Conservation (phyloP, 371 early-diverging fungal species). For the Haplosporangium sp. region DNA sequence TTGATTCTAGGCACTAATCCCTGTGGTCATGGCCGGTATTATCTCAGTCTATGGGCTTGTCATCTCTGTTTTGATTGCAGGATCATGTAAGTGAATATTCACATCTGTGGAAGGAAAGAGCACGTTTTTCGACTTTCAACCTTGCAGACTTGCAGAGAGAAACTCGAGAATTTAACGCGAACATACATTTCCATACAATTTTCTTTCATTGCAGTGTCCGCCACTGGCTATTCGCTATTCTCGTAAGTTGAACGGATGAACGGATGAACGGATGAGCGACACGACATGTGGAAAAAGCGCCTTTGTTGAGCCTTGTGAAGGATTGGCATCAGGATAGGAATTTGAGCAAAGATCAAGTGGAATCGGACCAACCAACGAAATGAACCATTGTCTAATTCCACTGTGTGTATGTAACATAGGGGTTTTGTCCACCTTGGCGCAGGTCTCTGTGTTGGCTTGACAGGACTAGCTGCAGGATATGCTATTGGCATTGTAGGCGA, state of each 20-base stretch:
- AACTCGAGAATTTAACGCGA: background rate
- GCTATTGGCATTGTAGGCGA: conserved; percentile 98
- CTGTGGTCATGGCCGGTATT: conserved; percentile 99
- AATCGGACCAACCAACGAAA: too few species aligned
- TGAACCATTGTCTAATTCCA: background rate
- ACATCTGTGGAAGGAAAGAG: background rate
- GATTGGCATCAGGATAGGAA: too few species aligned
- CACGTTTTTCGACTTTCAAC: background rate
- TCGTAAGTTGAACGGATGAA: too few species aligned
- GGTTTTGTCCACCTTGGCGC: conserved; percentile 95
- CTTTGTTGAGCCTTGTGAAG: too few species aligned
- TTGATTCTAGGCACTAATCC: conserved; percentile 74
- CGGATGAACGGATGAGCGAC: too few species aligned
- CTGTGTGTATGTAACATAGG: conserved; percentile 61
- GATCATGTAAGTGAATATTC: conserved; percentile 72
- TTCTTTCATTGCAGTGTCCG: conserved; percentile 56
- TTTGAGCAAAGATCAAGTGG: too few species aligned
- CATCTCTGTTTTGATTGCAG: conserved; percentile 91
- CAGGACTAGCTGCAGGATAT: conserved; percentile 96
- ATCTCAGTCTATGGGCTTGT: conserved; percentile 98
- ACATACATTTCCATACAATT: conserved; percentile 2
- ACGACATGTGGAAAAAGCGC: too few species aligned
- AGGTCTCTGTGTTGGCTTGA: conserved; percentile 93
- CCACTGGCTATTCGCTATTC: conserved; percentile 61
- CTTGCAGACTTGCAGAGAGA: too few species aligned